Evolutionary conservation across 108 stramenopile genomes (phyloP), one percentile per base, ranked within the genome.

Genomic region (Nitzschia putrida): DNA sequence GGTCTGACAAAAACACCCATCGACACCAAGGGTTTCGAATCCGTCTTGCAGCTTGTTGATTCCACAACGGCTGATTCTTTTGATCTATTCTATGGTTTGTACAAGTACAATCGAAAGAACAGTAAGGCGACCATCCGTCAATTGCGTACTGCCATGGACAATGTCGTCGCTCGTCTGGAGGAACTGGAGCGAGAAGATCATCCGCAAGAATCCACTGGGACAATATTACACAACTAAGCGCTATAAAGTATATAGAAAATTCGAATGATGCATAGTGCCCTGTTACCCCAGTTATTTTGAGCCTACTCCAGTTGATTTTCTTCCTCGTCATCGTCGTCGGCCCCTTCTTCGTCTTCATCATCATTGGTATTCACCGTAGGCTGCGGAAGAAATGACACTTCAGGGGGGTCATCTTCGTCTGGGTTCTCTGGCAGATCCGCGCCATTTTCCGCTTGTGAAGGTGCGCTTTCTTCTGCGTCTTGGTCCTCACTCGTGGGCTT

Each of bases 31-130:
- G 98, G 97, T 25, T 99, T 99, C 71, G 85, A 97, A 73, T 93
- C 80, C 50, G 96, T 98, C 11, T 76, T 99, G 34, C 83, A 91
- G 43, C 72, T 98, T 20, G 87, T 99, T 29, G 95, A 93, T 39
- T 93, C 83, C 22, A 98, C 98, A 4, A 96, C 93, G 54, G 91
- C 92, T 13, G 98, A 99, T 79, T 91, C 88, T 39, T 99, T 98
- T 79, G 98, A 99, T 67, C 80, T 99, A 13, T 99, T 99, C 81
- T 97, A 95, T 72, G 98, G 97, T 24, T 79, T 98, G 18, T 98
- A 92, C 91, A 95, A 96, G 58, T 98, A 82, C 88, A 99, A 98
- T 64, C 29, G 29, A 34, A 66, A 87, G 38, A 91, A 89, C 68
- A 78, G 82, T 61, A 57, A 74, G 63, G 74, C 78, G 8, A 89